These are phyloP conservation scores for Hibiscus mutabilis DNA, from an alignment of 345 rosid genomes.

Conservation along the genomic window DNA sequence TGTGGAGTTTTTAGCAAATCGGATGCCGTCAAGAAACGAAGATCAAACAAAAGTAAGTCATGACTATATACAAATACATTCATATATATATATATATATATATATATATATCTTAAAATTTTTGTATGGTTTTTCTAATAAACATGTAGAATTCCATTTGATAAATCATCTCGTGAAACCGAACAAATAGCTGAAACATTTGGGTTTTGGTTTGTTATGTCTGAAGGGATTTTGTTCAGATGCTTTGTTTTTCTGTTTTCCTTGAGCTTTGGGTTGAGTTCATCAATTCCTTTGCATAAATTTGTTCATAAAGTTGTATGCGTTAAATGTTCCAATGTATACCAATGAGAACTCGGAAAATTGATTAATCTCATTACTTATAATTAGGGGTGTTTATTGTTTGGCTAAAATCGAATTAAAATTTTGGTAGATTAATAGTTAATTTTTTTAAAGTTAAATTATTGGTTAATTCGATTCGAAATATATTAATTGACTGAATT, in stretches of 20 bases:
- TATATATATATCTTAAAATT: not conserved
- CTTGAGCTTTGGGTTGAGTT: not conserved
- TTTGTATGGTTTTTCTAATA: not conserved
- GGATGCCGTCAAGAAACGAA: constrained; percentile 11
- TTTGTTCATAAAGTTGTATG: not conserved
- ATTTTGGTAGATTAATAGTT: too few species aligned
- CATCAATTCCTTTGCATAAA: not conserved
- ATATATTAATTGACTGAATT: too few species aligned
- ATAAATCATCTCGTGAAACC: not conserved
- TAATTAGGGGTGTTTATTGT: too few species aligned
- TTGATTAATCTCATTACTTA: not conserved
- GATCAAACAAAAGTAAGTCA: constrained; percentile 16
- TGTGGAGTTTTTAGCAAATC: constrained; percentile 43
- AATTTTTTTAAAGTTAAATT: too few species aligned
- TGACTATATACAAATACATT: not conserved
- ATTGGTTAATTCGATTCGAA: too few species aligned
- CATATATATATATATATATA: not conserved
- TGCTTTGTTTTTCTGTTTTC: not conserved
- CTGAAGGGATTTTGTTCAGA: not conserved
- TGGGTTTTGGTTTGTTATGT: not conserved
- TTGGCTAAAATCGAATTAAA: too few species aligned
- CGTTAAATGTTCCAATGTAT: not conserved
- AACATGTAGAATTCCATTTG: not conserved
- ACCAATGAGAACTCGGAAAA: not conserved
- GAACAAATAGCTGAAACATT: not conserved